phyloP scores from a whole-genome alignment of 2,329 filamentous ascomycete genomes.

The Verticillium tricorpus region DNA sequence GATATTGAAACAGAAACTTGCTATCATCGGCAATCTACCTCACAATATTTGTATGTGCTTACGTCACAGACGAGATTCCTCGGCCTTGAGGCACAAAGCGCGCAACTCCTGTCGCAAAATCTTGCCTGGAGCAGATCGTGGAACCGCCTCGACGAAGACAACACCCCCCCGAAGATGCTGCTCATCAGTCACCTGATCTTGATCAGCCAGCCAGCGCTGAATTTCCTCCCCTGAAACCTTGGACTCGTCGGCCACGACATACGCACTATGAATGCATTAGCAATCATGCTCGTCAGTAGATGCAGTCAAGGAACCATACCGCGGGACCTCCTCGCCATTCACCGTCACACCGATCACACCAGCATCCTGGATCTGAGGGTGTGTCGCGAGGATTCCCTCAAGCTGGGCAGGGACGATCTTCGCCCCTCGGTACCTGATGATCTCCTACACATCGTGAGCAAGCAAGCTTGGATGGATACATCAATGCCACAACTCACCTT shows the following conservation, averaged over 20 bases:
- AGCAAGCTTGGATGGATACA: background rate
- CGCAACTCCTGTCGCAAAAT: slow-evolving; percentile 35
- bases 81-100: slow-evolving; percentile 22
- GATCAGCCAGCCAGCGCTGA: slow-evolving; percentile 16
- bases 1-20: no score
- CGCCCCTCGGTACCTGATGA: slow-evolving; percentile 56
- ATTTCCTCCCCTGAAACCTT: slow-evolving; percentile 22
- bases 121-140: slow-evolving; percentile 62
- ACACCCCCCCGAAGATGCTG: slow-evolving; percentile 70
- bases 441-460: slow-evolving; percentile 50
- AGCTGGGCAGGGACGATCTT: slow-evolving; percentile 66
- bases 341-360: slow-evolving; percentile 53
- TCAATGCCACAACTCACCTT: slow-evolving; percentile 39
- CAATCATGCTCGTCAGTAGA: background rate
- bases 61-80: background rate
- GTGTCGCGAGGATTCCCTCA: slow-evolving; percentile 38
- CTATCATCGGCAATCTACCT: background rate
- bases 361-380: slow-evolving; percentile 46
- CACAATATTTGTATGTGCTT: background rate
- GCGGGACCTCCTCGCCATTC: background rate
- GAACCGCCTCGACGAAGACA: slow-evolving; percentile 62
- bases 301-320: background rate
- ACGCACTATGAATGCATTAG: slow-evolving; percentile 16
- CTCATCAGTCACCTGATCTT: slow-evolving; percentile 31
- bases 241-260: slow-evolving; percentile 26